phyloP scores from a whole-genome alignment of 208 protist genomes.

The Balamuthia mandrillaris region DNA sequence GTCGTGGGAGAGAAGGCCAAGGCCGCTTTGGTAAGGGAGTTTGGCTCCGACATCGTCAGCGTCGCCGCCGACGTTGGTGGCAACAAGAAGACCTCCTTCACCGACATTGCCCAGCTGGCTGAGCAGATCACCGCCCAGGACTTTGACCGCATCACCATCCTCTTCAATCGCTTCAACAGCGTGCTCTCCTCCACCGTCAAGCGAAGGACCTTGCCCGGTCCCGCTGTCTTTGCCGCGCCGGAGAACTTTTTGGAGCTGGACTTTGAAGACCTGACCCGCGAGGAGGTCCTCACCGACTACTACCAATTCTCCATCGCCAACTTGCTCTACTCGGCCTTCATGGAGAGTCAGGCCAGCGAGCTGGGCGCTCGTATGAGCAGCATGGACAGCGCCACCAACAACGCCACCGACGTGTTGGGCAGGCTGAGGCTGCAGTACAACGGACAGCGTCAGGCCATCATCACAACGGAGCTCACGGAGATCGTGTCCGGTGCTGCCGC shows the following conservation, averaged over 20 bases:
- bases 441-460: conserved; percentile 35
- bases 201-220: conserved; percentile 19
- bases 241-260: conserved; percentile 28
- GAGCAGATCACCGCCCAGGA: conserved; percentile 40
- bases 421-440: conserved; percentile 56
- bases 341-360: conserved; percentile 44
- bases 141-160: conserved; percentile 44
- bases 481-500: conserved; percentile 43
- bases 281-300: background rate
- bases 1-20: conserved; percentile 45
- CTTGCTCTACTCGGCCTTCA: conserved; percentile 2
- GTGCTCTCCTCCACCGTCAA: conserved; percentile 55
- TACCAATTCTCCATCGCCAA: conserved; percentile 14
- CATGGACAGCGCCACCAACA: conserved; percentile 61
- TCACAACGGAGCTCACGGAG: conserved; percentile 44
- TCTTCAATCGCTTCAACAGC: conserved; percentile 64
- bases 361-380: conserved; percentile 44
- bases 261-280: background rate
- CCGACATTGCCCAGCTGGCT: conserved; percentile 43
- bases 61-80: conserved; percentile 23
- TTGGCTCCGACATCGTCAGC: background rate
- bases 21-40: conserved; percentile 35
- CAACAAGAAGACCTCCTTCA: conserved; percentile 35
- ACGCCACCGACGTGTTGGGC: conserved; percentile 54
- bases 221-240: background rate